Conservation (phyloP, 2,329 filamentous ascomycete genomes). For the Tolypocladium endophyticum region DNA sequence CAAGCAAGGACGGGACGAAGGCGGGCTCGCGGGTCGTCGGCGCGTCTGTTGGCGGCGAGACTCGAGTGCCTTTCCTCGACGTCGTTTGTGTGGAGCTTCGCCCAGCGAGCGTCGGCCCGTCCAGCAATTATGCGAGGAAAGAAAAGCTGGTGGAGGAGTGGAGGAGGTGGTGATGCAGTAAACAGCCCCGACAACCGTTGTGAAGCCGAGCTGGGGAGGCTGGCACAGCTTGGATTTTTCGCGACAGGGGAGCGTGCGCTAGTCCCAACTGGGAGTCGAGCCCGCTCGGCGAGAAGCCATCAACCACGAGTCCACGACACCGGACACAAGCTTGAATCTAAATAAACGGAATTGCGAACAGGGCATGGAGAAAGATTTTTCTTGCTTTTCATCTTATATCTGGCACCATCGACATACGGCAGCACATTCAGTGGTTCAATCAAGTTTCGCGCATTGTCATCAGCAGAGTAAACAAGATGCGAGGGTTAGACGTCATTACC, state of each 20-base stretch:
- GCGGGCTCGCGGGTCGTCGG: slow-evolving; percentile 4
- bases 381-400: background rate
- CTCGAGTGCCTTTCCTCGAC: background rate
- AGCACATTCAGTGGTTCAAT: background rate
- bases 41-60: slow-evolving; percentile 5
- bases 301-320: background rate
- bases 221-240: slow-evolving; percentile 27
- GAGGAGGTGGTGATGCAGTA: background rate
- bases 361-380: background rate
- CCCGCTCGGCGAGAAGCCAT: background rate
- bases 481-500: background rate
- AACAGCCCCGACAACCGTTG: background rate
- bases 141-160: background rate
- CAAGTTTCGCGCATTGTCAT: background rate
- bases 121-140: background rate
- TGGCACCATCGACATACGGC: background rate
- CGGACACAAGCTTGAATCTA: background rate
- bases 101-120: slow-evolving; percentile 1
- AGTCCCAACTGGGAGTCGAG: background rate
- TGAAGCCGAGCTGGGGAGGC: slow-evolving; percentile 16
- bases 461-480: background rate
- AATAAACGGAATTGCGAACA: background rate
- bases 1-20: slow-evolving; percentile 14
- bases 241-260: slow-evolving; percentile 14
- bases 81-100: slow-evolving; percentile 3